Evolutionary conservation across 192 early-diverging fungal genomes (phyloP).

Genomic region (Rhizophagus sp.): DNA sequence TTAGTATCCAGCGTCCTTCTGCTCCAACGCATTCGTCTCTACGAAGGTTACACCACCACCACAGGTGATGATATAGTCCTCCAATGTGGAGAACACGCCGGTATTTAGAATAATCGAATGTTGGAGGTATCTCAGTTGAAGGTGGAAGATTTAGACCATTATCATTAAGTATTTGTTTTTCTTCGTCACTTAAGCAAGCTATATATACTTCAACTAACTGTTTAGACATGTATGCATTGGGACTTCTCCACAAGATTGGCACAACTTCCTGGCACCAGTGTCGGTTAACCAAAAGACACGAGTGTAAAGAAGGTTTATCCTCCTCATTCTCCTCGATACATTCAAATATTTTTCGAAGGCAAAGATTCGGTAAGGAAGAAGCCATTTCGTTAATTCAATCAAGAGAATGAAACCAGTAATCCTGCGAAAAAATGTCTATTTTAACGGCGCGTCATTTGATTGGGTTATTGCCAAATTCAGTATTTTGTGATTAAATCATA

Average conservation of each 20-base stretch:
- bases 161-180: slow-evolving; percentile 19
- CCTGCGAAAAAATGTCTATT: background rate
- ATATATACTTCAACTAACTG: slow-evolving; percentile 21
- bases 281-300: slow-evolving; percentile 20
- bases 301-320: slow-evolving; percentile 17
- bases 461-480: background rate
- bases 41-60: slow-evolving; percentile 23
- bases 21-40: slow-evolving; percentile 15
- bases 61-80: slow-evolving; percentile 9
- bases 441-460: background rate
- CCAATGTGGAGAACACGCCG: slow-evolving; percentile 17
- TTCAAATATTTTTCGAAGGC: slow-evolving; percentile 19
- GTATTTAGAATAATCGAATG: slow-evolving; percentile 17
- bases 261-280: slow-evolving; percentile 24
- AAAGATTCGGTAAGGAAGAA: slow-evolving; percentile 19
- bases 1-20: slow-evolving; percentile 10
- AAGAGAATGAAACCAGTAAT: background rate
- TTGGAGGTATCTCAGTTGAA: slow-evolving; percentile 8
- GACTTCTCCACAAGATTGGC: slow-evolving; percentile 12
- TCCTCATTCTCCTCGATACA: slow-evolving; percentile 2
- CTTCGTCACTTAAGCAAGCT: slow-evolving; percentile 8
- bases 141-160: slow-evolving; percentile 15
- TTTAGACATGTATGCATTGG: slow-evolving; percentile 16
- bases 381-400: background rate
- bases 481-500: background rate